These are phyloP conservation scores for Quercus engelmannii DNA, from an alignment of 306 rosid species.

Conservation along the genomic window DNA sequence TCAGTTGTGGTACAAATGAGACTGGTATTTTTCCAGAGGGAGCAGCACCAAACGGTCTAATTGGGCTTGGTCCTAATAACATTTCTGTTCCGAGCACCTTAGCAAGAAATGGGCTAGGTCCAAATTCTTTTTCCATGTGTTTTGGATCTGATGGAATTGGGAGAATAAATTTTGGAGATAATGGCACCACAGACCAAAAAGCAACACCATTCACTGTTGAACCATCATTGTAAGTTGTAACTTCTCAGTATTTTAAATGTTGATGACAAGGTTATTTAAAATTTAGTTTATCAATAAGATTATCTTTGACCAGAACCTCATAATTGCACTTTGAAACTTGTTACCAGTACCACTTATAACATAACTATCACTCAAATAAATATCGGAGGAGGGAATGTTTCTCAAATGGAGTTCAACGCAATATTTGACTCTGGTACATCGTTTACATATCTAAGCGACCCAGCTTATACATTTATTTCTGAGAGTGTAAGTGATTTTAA, in stretches of 20 bases:
- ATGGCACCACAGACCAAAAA: slow-evolving; percentile 53
- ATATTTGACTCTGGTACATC: slow-evolving; percentile 88
- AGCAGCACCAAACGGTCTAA: slow-evolving; percentile 79
- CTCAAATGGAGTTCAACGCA: slow-evolving; percentile 48
- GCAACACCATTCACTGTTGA: slow-evolving; percentile 63
- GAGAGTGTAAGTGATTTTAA: slow-evolving; percentile 45
- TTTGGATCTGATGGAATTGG: slow-evolving; percentile 61
- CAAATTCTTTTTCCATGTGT: slow-evolving; percentile 91
- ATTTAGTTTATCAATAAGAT: background rate
- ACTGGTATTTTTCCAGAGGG: slow-evolving; percentile 58
- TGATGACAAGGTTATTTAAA: background rate
- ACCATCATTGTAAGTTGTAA: slow-evolving; percentile 42
- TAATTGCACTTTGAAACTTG: slow-evolving; percentile 3
- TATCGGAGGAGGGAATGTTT: slow-evolving; percentile 30
- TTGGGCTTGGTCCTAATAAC: slow-evolving; percentile 74
- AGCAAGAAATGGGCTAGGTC: slow-evolving; percentile 53
- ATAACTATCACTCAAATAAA: slow-evolving; percentile 62
- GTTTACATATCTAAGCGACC: slow-evolving; percentile 64
- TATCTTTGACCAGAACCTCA: background rate
- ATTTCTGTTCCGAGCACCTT: slow-evolving; percentile 77
- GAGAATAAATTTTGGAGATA: slow-evolving; percentile 83
- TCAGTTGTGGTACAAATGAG: slow-evolving; percentile 79
- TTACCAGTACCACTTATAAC: slow-evolving; percentile 66
- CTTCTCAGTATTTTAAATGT: background rate
- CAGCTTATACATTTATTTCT: slow-evolving; percentile 61